Base-by-base conservation (phyloP, 345 rosid species). In the Aquilaria yunnanensis region DNA sequence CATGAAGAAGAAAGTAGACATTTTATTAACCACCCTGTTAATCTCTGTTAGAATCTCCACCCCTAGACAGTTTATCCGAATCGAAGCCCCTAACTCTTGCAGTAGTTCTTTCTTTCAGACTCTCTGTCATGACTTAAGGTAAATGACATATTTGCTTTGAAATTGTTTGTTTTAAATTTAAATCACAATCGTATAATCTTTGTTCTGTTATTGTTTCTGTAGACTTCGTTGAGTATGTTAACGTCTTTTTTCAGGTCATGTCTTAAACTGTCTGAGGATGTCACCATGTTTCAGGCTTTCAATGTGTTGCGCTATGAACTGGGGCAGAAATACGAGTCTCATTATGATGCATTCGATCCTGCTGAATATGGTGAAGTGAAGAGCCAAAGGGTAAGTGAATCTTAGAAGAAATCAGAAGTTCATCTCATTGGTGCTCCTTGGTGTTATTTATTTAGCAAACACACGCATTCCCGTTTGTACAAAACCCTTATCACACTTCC, bases 291-390 rank as follows among this genome's bases (percentile, higher is more conserved):
- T 69, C 79, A 86, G 97, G 73, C 82, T 70, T 87, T 90, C 86
- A 85, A 87, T 74, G 76, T 87, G 32, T 74, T 90, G 84, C 85
- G 80, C 52, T 90, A 87, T 59, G 78, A 72, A 76, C 50, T 77
- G 55, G 88, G 88, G 31, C 88, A 85, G 63, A 83, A 71, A 74
- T 83, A 85, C 62, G 51, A 77, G 59, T 66, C 86, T 47, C 92
- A 85, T 62, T 79, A 68, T 29, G 92, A 85, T 54, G 83, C 80
- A 2, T 81, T 85, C 70, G 54, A 64, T 73, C 73, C 81, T 11
- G 65, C 72, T 32, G 82, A 81, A 61, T 85, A 81, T 12, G 92
- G 92, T 0, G 86, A 81, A 1, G 88, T 77, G 47, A 77, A 77
- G 69, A 79, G 81, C 74, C 83, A 77, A 60, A 77, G 86, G 92